Conservation (phyloP, 2,329 filamentous ascomycete species). For the Fusarium vanettenii region DNA sequence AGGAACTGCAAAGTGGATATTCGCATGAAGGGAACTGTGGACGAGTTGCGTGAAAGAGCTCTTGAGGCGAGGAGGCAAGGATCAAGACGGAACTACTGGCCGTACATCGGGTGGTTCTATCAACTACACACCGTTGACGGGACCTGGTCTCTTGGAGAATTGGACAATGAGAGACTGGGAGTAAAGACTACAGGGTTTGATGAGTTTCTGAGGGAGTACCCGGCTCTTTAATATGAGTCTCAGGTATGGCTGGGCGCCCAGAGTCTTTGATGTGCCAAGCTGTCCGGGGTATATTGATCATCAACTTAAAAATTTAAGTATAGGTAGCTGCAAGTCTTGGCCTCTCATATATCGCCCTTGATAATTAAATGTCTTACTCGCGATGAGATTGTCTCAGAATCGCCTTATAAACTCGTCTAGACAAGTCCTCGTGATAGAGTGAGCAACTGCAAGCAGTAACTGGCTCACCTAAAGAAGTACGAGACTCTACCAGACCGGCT, state of each 20-base stretch:
- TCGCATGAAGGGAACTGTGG: not conserved
- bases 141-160: not conserved
- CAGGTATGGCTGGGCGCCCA: not conserved
- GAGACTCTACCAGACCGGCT: not conserved
- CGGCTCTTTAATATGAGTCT: not conserved
- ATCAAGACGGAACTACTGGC: not conserved
- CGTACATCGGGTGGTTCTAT: not conserved
- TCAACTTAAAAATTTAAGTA: not conserved
- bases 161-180: not conserved
- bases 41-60: not conserved
- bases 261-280: not conserved
- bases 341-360: not conserved
- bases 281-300: not conserved
- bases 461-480: not conserved
- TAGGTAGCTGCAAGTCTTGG: not conserved
- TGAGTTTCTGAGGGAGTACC: not conserved
- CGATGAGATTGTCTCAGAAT: not conserved
- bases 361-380: not conserved
- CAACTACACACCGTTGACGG: not conserved
- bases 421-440: not conserved
- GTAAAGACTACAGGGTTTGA: not conserved
- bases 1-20: not conserved
- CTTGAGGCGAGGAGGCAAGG: not conserved
- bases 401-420: not conserved
- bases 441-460: not conserved